Conservation (phyloP, 805 yeast species). For the Pichia nanzhaoensis region DNA sequence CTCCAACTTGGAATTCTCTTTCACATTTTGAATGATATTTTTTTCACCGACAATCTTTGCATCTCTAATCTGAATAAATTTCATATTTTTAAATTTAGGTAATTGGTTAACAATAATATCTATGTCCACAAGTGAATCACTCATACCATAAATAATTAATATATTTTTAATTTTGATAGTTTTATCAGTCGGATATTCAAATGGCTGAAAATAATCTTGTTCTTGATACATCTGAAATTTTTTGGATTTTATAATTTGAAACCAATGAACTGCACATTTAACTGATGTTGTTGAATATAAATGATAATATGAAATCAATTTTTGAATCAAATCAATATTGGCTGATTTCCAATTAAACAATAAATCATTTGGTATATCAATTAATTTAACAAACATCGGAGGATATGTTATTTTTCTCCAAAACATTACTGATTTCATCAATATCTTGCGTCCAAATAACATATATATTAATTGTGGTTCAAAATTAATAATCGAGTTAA, state of each 20-base stretch:
- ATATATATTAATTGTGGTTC: constrained; percentile 68
- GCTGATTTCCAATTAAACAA: constrained; percentile 75
- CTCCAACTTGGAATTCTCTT: constrained; percentile 11
- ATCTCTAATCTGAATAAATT: constrained; percentile 9
- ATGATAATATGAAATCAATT: constrained; percentile 75
- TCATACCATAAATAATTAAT: constrained; percentile 70
- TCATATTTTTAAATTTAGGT: constrained; percentile 29
- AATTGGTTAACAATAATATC: constrained; percentile 50
- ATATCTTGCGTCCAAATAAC: constrained; percentile 67
- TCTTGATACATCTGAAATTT: constrained; percentile 90
- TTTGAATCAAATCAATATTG: constrained; percentile 70
- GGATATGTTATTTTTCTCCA: constrained; percentile 80
- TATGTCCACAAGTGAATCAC: constrained; percentile 84
- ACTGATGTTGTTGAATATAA: constrained; percentile 88
- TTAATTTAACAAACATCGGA: constrained; percentile 61
- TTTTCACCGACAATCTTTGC: constrained; percentile 8
- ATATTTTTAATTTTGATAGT: constrained; percentile 61
- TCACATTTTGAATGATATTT: constrained; percentile 1
- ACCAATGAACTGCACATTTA: constrained; percentile 93
- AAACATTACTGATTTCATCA: constrained; percentile 53
- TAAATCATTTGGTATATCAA: constrained; percentile 60
- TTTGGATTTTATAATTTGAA: constrained; percentile 73
- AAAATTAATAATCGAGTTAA: constrained; percentile 69
- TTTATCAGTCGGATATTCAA: constrained; percentile 32
- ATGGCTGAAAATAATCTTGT: constrained; percentile 47